phyloP scores from a whole-genome alignment of 192 early-diverging fungal genomes.

The Entomortierella beljakovae region DNA sequence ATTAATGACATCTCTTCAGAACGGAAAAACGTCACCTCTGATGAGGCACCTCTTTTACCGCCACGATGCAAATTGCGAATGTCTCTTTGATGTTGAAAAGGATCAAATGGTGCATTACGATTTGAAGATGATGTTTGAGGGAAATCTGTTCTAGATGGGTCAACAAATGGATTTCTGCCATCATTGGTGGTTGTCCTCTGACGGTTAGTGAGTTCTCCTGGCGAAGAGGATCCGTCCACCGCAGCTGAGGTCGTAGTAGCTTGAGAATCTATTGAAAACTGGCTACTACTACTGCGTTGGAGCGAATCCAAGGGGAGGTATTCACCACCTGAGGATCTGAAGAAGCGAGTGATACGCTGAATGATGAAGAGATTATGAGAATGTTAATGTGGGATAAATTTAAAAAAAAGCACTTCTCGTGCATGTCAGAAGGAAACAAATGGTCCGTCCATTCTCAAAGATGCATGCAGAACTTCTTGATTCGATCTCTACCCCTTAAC shows the following conservation, averaged over 20 bases:
- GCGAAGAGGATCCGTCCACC: neutral
- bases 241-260: neutral
- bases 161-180: neutral
- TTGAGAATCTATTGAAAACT: neutral
- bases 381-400: too few species aligned
- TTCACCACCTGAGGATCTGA: conserved; percentile 39
- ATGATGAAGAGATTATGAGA: conserved; percentile 22
- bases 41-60: neutral
- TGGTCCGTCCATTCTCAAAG: too few species aligned
- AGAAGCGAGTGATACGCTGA: conserved; percentile 38
- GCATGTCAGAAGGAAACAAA: too few species aligned
- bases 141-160: neutral
- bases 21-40: conserved; percentile 76
- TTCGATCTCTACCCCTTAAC: too few species aligned
- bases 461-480: too few species aligned
- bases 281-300: conserved; percentile 18
- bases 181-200: conserved; percentile 3
- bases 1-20: conserved; percentile 97
- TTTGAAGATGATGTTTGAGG: neutral
- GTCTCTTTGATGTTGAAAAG: conserved; percentile 25
- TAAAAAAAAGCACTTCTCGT: too few species aligned
- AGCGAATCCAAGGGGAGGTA: conserved; percentile 45
- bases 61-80: conserved; percentile 22
- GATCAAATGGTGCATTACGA: conserved; percentile 10
- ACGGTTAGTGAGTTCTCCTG: conserved; percentile 5